A percentile compares a stretch with the other conserved stretches of the same genome.
phyloP scores from a whole-genome alignment of 352 stramenopile genomes.

The Globisporangium orthogonon region DNA sequence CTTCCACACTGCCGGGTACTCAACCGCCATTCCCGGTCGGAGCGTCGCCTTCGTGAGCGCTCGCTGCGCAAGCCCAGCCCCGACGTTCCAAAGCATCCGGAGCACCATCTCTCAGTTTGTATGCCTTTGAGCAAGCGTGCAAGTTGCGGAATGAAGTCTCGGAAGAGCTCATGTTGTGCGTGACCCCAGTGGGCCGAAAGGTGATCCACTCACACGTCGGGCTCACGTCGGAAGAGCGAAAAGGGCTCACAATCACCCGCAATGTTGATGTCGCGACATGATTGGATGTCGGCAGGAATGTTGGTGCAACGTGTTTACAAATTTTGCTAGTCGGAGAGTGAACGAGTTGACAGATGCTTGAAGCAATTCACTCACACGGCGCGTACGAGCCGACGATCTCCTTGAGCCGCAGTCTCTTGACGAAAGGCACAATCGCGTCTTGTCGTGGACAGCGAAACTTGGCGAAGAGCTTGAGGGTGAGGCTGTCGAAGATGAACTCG shows the following conservation, averaged over 20 bases:
- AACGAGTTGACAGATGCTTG: too few relatives aligned
- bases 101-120: constrained; percentile 37
- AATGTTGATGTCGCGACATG: background rate
- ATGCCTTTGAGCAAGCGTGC: background rate
- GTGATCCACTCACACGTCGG: background rate
- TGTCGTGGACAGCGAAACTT: constrained; percentile 49
- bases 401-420: constrained; percentile 73
- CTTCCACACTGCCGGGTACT: constrained; percentile 62
- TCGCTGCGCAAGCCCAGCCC: constrained; percentile 42
- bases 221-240: background rate
- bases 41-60: constrained; percentile 45
- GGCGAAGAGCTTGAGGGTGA: constrained; percentile 57
- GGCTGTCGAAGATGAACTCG: constrained; percentile 66
- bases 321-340: background rate
- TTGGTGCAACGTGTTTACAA: constrained; percentile 2
- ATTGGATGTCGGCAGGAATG: background rate
- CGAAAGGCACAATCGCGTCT: constrained; percentile 51
- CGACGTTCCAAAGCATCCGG: constrained; percentile 68
- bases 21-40: constrained; percentile 47
- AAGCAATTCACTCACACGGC: constrained; percentile 33
- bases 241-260: background rate
- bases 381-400: constrained; percentile 63
- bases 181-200: too few relatives aligned
- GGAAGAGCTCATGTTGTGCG: background rate
- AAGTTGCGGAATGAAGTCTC: background rate